Conservation (phyloP, 768 basidiomycete species). For the Daedaleopsis nitida region DNA sequence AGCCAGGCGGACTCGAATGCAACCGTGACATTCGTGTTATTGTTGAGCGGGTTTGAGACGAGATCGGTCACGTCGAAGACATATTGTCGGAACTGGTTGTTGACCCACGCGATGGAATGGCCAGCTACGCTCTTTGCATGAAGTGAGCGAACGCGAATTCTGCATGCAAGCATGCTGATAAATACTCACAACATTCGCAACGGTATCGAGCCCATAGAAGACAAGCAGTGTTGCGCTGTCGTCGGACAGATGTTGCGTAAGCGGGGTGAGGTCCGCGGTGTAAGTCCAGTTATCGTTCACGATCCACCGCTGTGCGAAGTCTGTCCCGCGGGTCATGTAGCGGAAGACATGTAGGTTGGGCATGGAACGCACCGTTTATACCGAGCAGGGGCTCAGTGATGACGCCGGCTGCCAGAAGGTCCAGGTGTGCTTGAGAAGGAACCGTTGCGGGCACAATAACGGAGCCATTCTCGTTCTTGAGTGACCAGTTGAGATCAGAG, state of each 20-base stretch:
- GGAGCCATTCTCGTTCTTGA: conserved; percentile 54
- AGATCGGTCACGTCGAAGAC: conserved; percentile 50
- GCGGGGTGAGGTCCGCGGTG: conserved; percentile 52
- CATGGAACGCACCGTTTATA: conserved; percentile 46
- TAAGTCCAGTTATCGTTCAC: conserved; percentile 61
- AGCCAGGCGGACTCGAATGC: conserved; percentile 54
- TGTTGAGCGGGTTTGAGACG: conserved; percentile 34
- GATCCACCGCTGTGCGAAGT: conserved; percentile 59
- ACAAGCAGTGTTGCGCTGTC: conserved; percentile 38
- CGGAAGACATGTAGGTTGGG: neutral
- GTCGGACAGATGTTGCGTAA: conserved; percentile 34
- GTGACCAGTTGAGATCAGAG: conserved; percentile 51
- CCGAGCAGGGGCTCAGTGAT: conserved; percentile 56
- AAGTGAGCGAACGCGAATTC: neutral
- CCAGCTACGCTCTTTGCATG: conserved; percentile 47
- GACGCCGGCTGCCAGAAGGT: conserved; percentile 51
- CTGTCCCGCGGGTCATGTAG: conserved; percentile 29
- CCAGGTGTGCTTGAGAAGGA: conserved; percentile 57
- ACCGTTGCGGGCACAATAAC: conserved; percentile 53
- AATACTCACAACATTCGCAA: conserved; percentile 52
- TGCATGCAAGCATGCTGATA: no score
- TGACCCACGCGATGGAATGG: conserved; percentile 57
- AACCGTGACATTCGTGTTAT: conserved; percentile 49
- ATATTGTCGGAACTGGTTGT: conserved; percentile 59
- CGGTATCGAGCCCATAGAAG: conserved; percentile 59